A percentile compares a stretch with the other conserved stretches of the same genome.
Evolutionary conservation across 75 land plant genomes (phyloP).

Genomic region (Sequoia sempervirens): DNA sequence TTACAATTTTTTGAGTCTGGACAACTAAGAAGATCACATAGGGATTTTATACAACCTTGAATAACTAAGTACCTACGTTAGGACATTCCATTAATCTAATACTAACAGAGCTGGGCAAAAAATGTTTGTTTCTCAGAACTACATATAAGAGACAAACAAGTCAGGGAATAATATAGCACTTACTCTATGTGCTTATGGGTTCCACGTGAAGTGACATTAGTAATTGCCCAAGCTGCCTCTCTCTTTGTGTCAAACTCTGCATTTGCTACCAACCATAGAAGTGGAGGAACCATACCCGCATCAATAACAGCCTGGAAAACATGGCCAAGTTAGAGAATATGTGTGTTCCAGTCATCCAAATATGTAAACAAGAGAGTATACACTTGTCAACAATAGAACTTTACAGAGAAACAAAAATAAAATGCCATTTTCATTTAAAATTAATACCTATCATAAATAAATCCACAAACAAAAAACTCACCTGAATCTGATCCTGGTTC

Average conservation of each 20-base stretch:
- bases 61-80: slow-evolving; percentile 37
- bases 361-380: not conserved
- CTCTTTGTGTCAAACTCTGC: slow-evolving; percentile 36
- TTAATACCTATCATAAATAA: too few species aligned
- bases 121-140: not conserved
- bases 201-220: slow-evolving; percentile 36
- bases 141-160: not conserved
- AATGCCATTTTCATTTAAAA: not conserved
- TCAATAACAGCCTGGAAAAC: slow-evolving; percentile 29
- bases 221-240: slow-evolving; percentile 42
- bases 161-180: not conserved
- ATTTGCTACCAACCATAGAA: slow-evolving; percentile 21
- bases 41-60: slow-evolving; percentile 61
- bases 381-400: not conserved
- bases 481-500: slow-evolving; percentile 68
- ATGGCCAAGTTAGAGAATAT: not conserved
- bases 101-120: not conserved
- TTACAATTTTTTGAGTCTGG: slow-evolving; percentile 47
- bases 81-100: not conserved
- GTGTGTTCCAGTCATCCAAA: not conserved
- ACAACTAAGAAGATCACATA: slow-evolving; percentile 52
- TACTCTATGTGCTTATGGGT: slow-evolving; percentile 32
- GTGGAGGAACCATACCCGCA: slow-evolving; percentile 29
- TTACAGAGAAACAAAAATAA: not conserved
- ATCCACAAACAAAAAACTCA: not conserved